Evolutionary conservation across 495 filamentous ascomycete genomes (phyloP), one percentile per base, ranked within the genome.

Genomic region (Penicillium pancosmium): DNA sequence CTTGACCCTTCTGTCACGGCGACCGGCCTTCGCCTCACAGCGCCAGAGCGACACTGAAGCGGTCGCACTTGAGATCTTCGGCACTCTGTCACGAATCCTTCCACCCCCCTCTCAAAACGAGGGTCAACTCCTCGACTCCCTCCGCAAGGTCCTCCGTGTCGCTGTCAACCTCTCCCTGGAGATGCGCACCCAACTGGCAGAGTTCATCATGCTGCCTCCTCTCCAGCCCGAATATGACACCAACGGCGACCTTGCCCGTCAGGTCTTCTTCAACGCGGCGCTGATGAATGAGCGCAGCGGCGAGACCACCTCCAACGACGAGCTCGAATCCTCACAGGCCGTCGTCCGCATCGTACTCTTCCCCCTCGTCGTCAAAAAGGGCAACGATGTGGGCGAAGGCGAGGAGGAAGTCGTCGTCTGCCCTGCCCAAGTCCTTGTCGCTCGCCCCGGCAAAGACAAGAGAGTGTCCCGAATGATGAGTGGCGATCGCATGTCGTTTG

Each of bases 201-300:
- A 97, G 72, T 98, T 93, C 74, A 91, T 94, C 73, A 97, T 98
- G 93, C 86, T 96, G 6, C 93, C 93, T 4, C 93, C 94, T 9
- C 80, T 95, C n/a, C 91, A 92, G 62, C 93, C 95, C 11, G 91
- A 96, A 66, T 98, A 94, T 76, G 93, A 98, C 73, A 88, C 86
- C 61, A 88, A 91, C 60, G 94, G 94, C 64, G 93, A 97, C 64
- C 84, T 98, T 16, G 81, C 82, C 34, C 89, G 87, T 40, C 89
- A 91, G 46, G 88, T 96, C 15, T 77, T 78, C 53, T 98, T 98
- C 84, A 95, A 93, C 68, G 89, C 93, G 0, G 80, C 84, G 9
- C 79, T 93, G 49, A 98, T 98, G 94, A 93, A 96, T 65, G 94
- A 97, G 76, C 88, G 91, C 23, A 88, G 85, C 34, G 87, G 88